These are phyloP conservation scores for Teratosphaeria nubilosa DNA, from an alignment of 2,329 filamentous ascomycete species.

Conservation along the genomic window DNA sequence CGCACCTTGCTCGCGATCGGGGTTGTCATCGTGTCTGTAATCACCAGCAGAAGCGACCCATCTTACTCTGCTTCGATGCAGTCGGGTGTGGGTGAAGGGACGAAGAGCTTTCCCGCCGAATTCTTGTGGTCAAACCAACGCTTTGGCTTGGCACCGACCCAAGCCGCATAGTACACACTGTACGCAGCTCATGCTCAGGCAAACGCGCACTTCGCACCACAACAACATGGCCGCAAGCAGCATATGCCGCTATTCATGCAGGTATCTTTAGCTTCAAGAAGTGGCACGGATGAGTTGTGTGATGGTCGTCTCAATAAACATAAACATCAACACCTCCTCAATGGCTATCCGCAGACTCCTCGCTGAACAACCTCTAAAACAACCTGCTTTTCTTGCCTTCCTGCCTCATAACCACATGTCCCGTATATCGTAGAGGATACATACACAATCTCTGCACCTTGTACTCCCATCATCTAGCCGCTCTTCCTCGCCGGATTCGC, in stretches of 20 bases:
- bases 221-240: background rate
- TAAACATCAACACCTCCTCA: background rate
- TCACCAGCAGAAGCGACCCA: conserved; percentile 16
- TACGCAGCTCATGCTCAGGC: background rate
- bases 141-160: background rate
- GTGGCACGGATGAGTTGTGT: background rate
- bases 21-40: conserved; percentile 9
- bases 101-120: background rate
- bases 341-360: background rate
- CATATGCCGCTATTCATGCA: background rate
- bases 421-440: background rate
- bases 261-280: background rate
- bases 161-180: background rate
- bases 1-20: conserved; percentile 16
- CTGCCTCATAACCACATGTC: background rate
- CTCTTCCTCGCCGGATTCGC: background rate
- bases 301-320: background rate
- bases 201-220: background rate
- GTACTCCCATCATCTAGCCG: background rate
- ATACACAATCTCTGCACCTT: background rate
- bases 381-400: background rate
- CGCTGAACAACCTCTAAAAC: background rate
- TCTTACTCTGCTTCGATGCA: conserved; percentile 2
- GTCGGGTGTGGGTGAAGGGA: background rate
- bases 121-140: background rate